Conservation (phyloP, 805 yeast species). For the Sugiyamaella americana region DNA sequence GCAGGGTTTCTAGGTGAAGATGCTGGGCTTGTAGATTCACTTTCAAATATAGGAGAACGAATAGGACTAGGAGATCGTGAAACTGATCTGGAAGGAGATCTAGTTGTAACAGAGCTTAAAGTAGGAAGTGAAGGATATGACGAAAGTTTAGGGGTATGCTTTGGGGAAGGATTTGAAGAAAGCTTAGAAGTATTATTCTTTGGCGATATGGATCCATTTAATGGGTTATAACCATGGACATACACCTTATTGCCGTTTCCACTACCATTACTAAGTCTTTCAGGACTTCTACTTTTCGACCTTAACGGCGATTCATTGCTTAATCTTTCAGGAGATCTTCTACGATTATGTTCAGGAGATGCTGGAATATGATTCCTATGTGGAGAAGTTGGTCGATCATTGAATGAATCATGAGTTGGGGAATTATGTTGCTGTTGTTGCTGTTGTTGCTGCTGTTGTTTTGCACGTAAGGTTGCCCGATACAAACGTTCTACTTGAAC, state of each 20-base stretch:
- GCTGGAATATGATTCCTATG: neutral
- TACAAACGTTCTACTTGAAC: conserved; percentile 63
- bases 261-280: neutral
- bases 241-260: neutral
- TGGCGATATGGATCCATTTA: conserved; percentile 9
- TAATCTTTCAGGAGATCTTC: neutral
- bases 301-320: neutral
- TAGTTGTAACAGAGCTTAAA: neutral
- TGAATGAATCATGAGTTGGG: neutral
- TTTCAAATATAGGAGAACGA: too few relatives aligned
- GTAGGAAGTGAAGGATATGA: neutral
- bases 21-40: neutral
- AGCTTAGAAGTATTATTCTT: conserved; percentile 2
- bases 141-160: neutral
- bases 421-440: neutral
- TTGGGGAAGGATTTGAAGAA: neutral
- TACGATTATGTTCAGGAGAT: conserved; percentile 4
- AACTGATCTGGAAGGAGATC: neutral
- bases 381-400: conserved; percentile 1
- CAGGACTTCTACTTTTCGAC: neutral
- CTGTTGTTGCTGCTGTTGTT: conserved; percentile 5
- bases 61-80: neutral
- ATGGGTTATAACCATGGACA: conserved; percentile 2
- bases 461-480: conserved; percentile 37
- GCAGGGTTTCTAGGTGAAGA: neutral